Conservation (phyloP, 352 stramenopile species). For the Pythium aphanidermatum region DNA sequence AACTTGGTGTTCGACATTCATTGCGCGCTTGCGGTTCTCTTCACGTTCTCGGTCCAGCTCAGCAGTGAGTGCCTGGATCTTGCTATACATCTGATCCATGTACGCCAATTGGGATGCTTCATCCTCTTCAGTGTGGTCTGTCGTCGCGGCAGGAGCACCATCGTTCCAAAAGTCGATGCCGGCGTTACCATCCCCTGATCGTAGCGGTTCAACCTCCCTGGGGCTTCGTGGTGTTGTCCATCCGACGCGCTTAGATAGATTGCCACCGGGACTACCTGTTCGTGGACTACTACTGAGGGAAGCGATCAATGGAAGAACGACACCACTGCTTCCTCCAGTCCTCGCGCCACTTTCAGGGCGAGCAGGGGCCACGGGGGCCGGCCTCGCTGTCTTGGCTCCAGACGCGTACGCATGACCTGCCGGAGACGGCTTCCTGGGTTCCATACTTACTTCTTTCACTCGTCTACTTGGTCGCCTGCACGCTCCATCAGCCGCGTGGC, state of each 20-base stretch:
- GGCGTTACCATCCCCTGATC: slow-evolving; percentile 3
- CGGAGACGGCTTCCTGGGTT: slow-evolving; percentile 8
- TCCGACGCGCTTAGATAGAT: slow-evolving; percentile 12
- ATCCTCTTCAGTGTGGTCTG: slow-evolving; percentile 13
- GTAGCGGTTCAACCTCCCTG: not conserved
- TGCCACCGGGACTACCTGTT: slow-evolving; percentile 1
- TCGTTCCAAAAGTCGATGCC: slow-evolving; percentile 15
- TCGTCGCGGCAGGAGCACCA: not conserved
- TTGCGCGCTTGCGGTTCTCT: slow-evolving; percentile 3
- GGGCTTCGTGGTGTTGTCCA: slow-evolving; percentile 41
- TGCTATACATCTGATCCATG: slow-evolving; percentile 71
- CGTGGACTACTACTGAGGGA: slow-evolving; percentile 2
- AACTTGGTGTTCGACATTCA: slow-evolving; percentile 19
- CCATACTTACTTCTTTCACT: slow-evolving; percentile 3
- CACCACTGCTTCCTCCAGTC: not conserved
- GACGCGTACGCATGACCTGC: slow-evolving; percentile 4
- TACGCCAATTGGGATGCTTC: slow-evolving; percentile 44
- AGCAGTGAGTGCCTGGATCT: slow-evolving; percentile 39
- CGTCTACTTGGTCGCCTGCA: not conserved
- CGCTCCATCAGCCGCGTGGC: too few relatives aligned
- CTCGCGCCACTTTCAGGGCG: not conserved
- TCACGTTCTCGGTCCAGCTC: slow-evolving; percentile 43
- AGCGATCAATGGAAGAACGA: slow-evolving; percentile 18
- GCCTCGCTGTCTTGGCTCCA: slow-evolving; percentile 4
- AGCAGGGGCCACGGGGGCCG: not conserved